Percentiles rank a stretch among this genome's conserved stretches.
These are phyloP conservation scores for Solanum chmielewskii DNA, from an alignment of 257 asterid genomes.

Conservation along the genomic window DNA sequence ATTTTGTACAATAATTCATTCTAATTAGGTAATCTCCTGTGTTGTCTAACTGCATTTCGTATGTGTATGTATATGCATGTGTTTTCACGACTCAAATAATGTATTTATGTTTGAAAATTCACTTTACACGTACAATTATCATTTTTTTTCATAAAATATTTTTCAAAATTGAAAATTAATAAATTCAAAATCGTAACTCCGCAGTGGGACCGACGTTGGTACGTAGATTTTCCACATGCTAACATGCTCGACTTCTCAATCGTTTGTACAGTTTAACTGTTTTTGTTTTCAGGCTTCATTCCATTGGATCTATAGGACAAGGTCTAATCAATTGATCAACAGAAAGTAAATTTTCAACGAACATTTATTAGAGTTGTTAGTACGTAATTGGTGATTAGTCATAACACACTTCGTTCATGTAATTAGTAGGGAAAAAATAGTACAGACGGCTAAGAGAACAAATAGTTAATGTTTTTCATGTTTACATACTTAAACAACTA, in stretches of 20 bases:
- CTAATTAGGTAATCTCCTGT: not conserved
- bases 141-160: too few relatives aligned
- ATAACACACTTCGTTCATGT: not conserved
- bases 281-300: not conserved
- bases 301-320: not conserved
- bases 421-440: not conserved
- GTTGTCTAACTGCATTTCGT: not conserved
- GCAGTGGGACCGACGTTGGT: rapidly evolving
- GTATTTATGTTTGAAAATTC: not conserved
- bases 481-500: too few relatives aligned
- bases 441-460: not conserved
- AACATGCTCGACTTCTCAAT: not conserved
- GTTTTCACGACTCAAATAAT: not conserved
- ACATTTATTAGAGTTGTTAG: not conserved
- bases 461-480: too few relatives aligned
- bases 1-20: too few relatives aligned
- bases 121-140: not conserved
- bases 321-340: not conserved
- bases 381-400: not conserved
- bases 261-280: not conserved
- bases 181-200: too few relatives aligned
- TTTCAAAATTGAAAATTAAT: not conserved
- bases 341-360: not conserved
- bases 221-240: not conserved
- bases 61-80: not conserved